Conservation (phyloP, 2,329 filamentous ascomycete species). For the Lasiodiplodia theobromae region DNA sequence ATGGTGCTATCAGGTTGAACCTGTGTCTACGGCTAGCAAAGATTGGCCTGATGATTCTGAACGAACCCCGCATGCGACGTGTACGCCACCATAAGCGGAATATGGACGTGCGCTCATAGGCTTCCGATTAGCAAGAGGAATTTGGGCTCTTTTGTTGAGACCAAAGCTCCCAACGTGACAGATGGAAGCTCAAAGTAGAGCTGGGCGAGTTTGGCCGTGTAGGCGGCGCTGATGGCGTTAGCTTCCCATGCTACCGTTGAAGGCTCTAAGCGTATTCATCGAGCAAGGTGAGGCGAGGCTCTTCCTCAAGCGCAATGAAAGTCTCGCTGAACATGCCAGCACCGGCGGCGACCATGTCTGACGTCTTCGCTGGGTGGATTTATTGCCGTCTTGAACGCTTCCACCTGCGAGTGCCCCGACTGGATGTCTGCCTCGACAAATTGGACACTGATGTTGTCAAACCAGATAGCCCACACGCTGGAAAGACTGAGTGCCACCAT, state of each 20-base stretch:
- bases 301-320: conserved; percentile 36
- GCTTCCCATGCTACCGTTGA: conserved; percentile 34
- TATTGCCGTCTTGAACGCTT: conserved; percentile 42
- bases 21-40: conserved; percentile 30
- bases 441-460: conserved; percentile 33
- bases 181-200: conserved; percentile 37
- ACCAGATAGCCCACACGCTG: neutral
- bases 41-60: conserved; percentile 35
- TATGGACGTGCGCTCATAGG: conserved; percentile 38
- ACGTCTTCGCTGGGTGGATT: conserved; percentile 33
- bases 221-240: conserved; percentile 38
- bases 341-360: conserved; percentile 43
- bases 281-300: conserved; percentile 25
- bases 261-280: conserved; percentile 34
- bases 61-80: conserved; percentile 38
- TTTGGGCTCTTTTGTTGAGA: conserved; percentile 27
- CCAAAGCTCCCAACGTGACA: no score
- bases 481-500: no score
- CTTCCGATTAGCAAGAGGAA: conserved; percentile 37
- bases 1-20: conserved; percentile 41
- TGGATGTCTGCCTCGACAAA: conserved; percentile 43
- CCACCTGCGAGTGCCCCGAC: conserved; percentile 38
- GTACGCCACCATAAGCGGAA: conserved; percentile 38
- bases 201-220: conserved; percentile 38
- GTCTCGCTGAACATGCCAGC: conserved; percentile 41